Evolutionary conservation across 1,284 basidiomycete species (phyloP).

Genomic region (Porogramme epimiltina): DNA sequence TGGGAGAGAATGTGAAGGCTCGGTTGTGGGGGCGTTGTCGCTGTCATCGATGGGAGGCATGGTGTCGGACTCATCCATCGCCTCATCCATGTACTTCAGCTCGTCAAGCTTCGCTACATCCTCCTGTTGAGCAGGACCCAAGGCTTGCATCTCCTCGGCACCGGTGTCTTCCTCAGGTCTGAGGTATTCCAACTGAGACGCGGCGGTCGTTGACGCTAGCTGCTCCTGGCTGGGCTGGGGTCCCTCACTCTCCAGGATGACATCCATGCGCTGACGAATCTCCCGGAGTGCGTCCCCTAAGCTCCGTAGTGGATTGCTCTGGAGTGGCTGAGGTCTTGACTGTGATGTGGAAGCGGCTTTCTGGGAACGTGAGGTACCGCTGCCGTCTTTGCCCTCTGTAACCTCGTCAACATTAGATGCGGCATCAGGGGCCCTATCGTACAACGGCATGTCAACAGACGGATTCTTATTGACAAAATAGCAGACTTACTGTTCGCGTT

Average conservation of each 20-base stretch:
- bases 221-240: constrained; percentile 31
- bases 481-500: constrained; percentile 17
- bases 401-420: constrained; percentile 19
- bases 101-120: constrained; percentile 83
- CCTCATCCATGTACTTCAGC: constrained; percentile 74
- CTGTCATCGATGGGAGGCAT: constrained; percentile 26
- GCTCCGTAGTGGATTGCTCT: constrained; percentile 72
- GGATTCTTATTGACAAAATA: neutral
- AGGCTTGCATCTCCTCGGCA: constrained; percentile 83
- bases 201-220: constrained; percentile 34
- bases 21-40: constrained; percentile 21
- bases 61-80: constrained; percentile 36
- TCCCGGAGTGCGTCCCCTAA: constrained; percentile 88
- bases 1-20: constrained; percentile 15
- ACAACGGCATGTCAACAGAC: neutral
- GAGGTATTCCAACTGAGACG: constrained; percentile 82
- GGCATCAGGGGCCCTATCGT: constrained; percentile 8
- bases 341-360: constrained; percentile 48
- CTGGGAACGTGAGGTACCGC: constrained; percentile 43
- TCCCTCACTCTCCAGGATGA: constrained; percentile 68
- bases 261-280: constrained; percentile 82
- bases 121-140: constrained; percentile 86
- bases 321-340: constrained; percentile 35
- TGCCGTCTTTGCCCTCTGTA: constrained; percentile 30
- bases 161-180: constrained; percentile 60